A percentile compares a stretch with the other conserved stretches of the same genome.
Evolutionary conservation across 306 rosid genomes (phyloP).

Genomic region (Argentina anserina): DNA sequence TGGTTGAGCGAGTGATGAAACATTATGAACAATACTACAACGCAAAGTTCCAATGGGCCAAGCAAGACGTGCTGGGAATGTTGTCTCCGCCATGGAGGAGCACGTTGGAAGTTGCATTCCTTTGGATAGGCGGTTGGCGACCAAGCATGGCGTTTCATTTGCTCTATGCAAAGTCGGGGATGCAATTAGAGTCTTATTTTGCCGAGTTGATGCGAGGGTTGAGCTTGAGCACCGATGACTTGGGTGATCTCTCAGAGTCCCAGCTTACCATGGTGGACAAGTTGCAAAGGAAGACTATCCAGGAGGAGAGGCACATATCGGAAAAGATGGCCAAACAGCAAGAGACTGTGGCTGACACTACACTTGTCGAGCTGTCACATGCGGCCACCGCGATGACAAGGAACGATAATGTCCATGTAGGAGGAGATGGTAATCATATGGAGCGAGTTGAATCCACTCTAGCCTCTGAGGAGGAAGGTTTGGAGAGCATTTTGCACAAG

Average conservation of each 20-base stretch:
- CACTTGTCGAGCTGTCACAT: constrained; percentile 49
- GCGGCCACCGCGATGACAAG: neutral
- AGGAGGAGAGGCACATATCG: constrained; percentile 44
- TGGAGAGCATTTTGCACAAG: constrained; percentile 38
- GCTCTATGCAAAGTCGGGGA: constrained; percentile 54
- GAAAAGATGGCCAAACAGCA: constrained; percentile 55
- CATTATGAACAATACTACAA: constrained; percentile 16
- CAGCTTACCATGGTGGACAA: constrained; percentile 42
- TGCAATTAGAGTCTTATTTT: constrained; percentile 42
- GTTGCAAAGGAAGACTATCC: constrained; percentile 40
- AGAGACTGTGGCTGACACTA: constrained; percentile 42
- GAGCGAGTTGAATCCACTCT: constrained; percentile 31
- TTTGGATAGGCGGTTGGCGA: constrained; percentile 57
- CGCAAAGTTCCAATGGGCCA: too few relatives aligned
- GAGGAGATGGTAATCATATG: neutral
- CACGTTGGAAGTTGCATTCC: constrained; percentile 54
- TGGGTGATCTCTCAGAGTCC: constrained; percentile 38
- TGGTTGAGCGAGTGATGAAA: constrained; percentile 29
- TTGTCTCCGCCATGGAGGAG: constrained; percentile 42
- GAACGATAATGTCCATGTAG: neutral
- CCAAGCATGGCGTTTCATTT: constrained; percentile 40
- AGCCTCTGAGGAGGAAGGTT: constrained; percentile 27
- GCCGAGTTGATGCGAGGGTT: constrained; percentile 29
- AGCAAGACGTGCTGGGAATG: too few relatives aligned
- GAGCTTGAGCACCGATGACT: constrained; percentile 21